Percentiles rank a stretch among this genome's conserved stretches.
phyloP scores from a whole-genome alignment of 2,329 filamentous ascomycete species.

The Fusarium redolens region DNA sequence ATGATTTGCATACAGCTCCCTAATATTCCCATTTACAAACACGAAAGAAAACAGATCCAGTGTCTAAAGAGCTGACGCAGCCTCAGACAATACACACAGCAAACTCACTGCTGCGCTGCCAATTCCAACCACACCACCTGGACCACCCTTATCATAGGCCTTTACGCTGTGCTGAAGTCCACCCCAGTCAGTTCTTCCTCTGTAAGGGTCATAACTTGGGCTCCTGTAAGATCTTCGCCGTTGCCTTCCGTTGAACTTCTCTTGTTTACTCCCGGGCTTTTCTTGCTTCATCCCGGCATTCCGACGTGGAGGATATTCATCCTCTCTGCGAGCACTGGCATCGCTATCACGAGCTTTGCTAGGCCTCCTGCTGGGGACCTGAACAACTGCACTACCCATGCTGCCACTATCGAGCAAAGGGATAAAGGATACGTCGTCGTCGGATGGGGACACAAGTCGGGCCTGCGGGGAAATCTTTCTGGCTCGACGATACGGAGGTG shows the following conservation, averaged over 20 bases:
- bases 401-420: neutral
- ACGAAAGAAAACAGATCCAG: rapidly evolving
- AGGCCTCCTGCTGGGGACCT: neutral
- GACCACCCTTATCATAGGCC: neutral
- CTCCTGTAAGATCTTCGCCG: neutral
- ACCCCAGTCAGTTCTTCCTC: neutral
- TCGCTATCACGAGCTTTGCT: neutral
- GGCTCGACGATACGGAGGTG: neutral
- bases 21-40: rapidly evolving
- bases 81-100: neutral
- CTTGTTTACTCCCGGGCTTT: neutral
- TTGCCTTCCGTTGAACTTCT: neutral
- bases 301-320: neutral
- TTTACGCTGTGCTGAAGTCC: neutral
- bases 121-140: neutral
- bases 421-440: neutral
- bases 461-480: rapidly evolving
- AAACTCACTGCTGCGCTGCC: neutral
- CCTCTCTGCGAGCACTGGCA: no score
- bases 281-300: neutral
- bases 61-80: neutral
- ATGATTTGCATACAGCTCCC: neutral
- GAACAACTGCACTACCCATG: no score
- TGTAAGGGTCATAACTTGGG: neutral
- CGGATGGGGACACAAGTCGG: rapidly evolving